Evolutionary conservation across 768 basidiomycete species (phyloP), one percentile per base, ranked within the genome.

Genomic region (Lepiota subincarnata): DNA sequence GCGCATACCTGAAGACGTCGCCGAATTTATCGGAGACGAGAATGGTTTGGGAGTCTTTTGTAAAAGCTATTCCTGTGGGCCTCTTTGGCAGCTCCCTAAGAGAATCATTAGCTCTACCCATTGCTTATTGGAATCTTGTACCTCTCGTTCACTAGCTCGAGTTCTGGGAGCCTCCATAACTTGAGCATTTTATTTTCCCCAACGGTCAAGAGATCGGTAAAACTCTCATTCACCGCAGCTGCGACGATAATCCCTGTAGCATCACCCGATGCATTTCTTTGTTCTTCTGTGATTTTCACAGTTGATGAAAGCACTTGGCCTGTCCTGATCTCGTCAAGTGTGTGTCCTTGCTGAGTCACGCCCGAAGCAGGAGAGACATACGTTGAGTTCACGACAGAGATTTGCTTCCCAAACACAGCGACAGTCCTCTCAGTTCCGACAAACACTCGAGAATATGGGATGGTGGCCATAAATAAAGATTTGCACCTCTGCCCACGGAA

Each of bases 1-100:
- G n/a, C 2, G 34, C 73, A 50, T 46, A 88, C 91, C 82, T 82
- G 71, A 93, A 96, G 37, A 96, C 80, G 64, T 98, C 96, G 0
- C 96, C 96, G 57, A 97, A 95, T 69, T 97, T 98, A 70, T 99
- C 96, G 1, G 92, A 83, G 11, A 91, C 82, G 1, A 98, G 66
- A 55, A 99, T 84, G 0, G 78, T 83, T 56, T 81, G 69, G 0
- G 77, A 79, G 40, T 84, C 76, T 4, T 64, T 69, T 0, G 86
- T 83, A 60, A 97, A 84, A 0, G 69, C 66, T 22, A 97, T 64
- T 1, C 73, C 74, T 0, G 92, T 93, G 0, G 91, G 83, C 55
- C 86, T 86, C 70, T 98, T 98, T 0, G 89, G 84, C 1, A 95
- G 73, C 56, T 89, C 86, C 42, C 95, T 94, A 37, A 22, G 16